Percentiles rank a stretch among this genome's conserved stretches.
These are phyloP conservation scores for Conticribra weissflogii DNA, from an alignment of 108 stramenopile genomes.

Conservation along the genomic window DNA sequence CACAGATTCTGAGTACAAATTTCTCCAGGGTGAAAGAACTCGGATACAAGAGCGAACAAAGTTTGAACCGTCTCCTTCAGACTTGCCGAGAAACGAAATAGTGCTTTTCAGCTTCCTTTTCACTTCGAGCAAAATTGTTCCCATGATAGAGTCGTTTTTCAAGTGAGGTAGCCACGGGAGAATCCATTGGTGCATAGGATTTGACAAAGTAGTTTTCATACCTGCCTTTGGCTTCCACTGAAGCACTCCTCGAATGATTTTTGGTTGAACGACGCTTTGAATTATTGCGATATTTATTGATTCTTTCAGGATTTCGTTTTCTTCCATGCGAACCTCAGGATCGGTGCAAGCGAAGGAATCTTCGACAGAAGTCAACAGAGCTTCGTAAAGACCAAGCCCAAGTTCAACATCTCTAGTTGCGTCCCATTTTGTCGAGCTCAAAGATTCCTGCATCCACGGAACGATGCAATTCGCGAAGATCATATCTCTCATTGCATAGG, in stretches of 20 bases:
- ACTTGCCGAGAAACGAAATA: conserved; percentile 56
- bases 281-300: conserved; percentile 40
- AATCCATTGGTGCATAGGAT: conserved; percentile 72
- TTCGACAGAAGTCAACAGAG: conserved; percentile 29
- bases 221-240: conserved; percentile 64
- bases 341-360: conserved; percentile 1
- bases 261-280: conserved; percentile 45
- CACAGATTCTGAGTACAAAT: conserved; percentile 43
- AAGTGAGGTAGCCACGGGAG: conserved; percentile 85
- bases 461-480: conserved; percentile 56
- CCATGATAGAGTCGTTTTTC: conserved; percentile 52
- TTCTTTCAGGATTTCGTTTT: conserved; percentile 35
- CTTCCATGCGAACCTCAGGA: conserved; percentile 5
- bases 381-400: conserved; percentile 66
- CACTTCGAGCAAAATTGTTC: conserved; percentile 64
- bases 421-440: conserved; percentile 78
- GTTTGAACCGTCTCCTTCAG: conserved; percentile 32
- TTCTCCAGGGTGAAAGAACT: conserved; percentile 63
- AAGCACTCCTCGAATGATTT: conserved; percentile 47
- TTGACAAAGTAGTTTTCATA: conserved; percentile 22
- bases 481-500: conserved; percentile 40
- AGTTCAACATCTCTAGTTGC: conserved; percentile 52
- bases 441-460: conserved; percentile 57
- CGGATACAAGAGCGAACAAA: conserved; percentile 46
- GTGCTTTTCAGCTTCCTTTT: conserved; percentile 59